Evolutionary conservation across 805 yeast genomes (phyloP), one percentile per base, ranked within the genome.

Genomic region (Lipomyces chichibuensis): DNA sequence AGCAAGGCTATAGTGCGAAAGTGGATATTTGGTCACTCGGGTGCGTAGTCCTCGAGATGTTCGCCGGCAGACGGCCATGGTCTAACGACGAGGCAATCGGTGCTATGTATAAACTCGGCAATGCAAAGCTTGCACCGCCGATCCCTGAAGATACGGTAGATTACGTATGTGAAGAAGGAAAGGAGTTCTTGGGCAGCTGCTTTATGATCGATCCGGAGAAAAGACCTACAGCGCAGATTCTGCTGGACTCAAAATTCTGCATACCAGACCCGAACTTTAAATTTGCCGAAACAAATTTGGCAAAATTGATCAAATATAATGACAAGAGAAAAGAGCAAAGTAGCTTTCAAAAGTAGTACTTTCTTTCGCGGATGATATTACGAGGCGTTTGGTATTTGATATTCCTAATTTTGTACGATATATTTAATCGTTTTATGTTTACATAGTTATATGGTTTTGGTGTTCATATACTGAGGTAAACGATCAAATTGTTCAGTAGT

Each of bases 21-120:
- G 92, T 95, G 29, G 99, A 95, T 78, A 93, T 95, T 52, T 95
- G 99, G 99, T 93, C 98, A 0, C 78, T 94, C 29, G 99, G 99
- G 0, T 95, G 99, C 81, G 97, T 95, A 57, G 96, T 95, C 32
- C 77, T 95, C 62, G 99, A 95, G 77, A 95, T 95, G 98, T 92
- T 90, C 82, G 97, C 97, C 0, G 99, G 98, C 1, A 86, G 92
- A 72, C 82, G 99, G 65, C 99, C 99, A 0, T 95, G 99, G 99
- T 91, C 96, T 1, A 92, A 95, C 69, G 88, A 90, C 71, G 98
- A 94, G 57, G 96, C 94, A 17, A 91, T 93, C 27, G 95, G 97
- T 57, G 99, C 98, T 2, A 91, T 95, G 84, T 89, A 91, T 77
- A 91, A 92, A 79, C 82, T 83, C 8, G 98, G 98, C 4, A 89